These are phyloP conservation scores for Peniophora sp. DNA, from an alignment of 1,284 basidiomycete species.

Conservation along the genomic window DNA sequence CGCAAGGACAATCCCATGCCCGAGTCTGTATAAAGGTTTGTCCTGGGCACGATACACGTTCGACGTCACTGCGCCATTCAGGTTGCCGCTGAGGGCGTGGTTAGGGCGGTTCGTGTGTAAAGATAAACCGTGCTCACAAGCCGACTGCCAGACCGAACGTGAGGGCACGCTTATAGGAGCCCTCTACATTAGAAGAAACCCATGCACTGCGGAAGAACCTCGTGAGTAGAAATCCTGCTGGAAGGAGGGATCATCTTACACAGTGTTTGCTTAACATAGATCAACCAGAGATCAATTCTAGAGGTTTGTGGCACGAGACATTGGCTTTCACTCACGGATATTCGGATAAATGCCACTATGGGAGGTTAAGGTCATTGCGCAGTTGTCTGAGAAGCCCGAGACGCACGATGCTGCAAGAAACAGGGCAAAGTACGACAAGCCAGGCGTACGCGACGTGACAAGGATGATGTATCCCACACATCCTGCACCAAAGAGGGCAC, in stretches of 20 bases:
- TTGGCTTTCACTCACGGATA: constrained; percentile 28
- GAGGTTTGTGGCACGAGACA: neutral
- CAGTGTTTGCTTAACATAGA: constrained; percentile 33
- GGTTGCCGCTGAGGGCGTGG: constrained; percentile 39
- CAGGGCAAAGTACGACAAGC: constrained; percentile 35
- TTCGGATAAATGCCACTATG: constrained; percentile 39
- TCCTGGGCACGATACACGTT: constrained; percentile 64
- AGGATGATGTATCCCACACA: constrained; percentile 46
- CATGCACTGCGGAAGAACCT: constrained; percentile 30
- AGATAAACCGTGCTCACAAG: constrained; percentile 31
- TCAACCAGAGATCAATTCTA: neutral
- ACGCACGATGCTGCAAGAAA: constrained; percentile 41
- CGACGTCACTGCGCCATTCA: constrained; percentile 65
- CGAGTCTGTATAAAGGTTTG: constrained; percentile 63
- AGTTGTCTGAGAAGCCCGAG: neutral
- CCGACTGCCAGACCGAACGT: constrained; percentile 64
- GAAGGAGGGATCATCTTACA: constrained; percentile 23
- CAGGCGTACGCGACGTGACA: constrained; percentile 34
- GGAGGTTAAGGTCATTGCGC: constrained; percentile 2
- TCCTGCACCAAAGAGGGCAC: constrained; percentile 18
- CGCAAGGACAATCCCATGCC: constrained; percentile 59
- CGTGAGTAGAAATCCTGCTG: constrained; percentile 1
- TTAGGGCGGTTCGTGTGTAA: neutral
- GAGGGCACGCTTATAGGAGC: constrained; percentile 70
- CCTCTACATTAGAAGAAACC: constrained; percentile 44